Evolutionary conservation across 371 early-diverging fungal genomes (phyloP).

Genomic region (Mucor velutinosus): DNA sequence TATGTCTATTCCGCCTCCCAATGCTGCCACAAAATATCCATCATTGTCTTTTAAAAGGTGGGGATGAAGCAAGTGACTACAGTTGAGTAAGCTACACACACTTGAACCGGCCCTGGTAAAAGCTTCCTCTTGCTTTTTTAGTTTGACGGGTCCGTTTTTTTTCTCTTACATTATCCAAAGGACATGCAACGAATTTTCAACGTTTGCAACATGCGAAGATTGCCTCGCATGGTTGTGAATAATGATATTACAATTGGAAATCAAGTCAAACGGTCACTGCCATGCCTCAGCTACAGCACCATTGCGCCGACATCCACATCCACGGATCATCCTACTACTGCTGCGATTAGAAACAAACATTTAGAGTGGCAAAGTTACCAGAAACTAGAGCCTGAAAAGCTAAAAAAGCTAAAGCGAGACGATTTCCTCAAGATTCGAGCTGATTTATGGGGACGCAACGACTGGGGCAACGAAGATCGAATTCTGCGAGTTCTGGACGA

Average conservation of each 20-base stretch:
- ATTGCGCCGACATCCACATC: neutral
- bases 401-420: conserved; percentile 17
- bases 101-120: neutral
- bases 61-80: neutral
- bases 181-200: neutral
- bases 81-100: neutral
- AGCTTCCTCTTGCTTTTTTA: neutral
- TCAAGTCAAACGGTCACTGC: neutral
- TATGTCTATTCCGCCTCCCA: no score
- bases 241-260: neutral
- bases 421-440: conserved; percentile 38
- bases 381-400: neutral
- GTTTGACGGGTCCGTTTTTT: neutral
- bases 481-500: conserved; percentile 38
- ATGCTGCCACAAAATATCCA: no score
- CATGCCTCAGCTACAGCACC: neutral
- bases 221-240: neutral
- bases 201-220: neutral
- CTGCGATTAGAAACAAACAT: neutral
- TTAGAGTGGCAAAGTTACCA: conserved; percentile 3
- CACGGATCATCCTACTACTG: neutral
- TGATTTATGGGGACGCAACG: conserved; percentile 28
- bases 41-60: neutral
- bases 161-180: neutral
- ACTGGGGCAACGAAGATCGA: conserved; percentile 43